Base-by-base conservation (phyloP, 2,329 filamentous ascomycete genomes). In the Monosporascus sp. region DNA sequence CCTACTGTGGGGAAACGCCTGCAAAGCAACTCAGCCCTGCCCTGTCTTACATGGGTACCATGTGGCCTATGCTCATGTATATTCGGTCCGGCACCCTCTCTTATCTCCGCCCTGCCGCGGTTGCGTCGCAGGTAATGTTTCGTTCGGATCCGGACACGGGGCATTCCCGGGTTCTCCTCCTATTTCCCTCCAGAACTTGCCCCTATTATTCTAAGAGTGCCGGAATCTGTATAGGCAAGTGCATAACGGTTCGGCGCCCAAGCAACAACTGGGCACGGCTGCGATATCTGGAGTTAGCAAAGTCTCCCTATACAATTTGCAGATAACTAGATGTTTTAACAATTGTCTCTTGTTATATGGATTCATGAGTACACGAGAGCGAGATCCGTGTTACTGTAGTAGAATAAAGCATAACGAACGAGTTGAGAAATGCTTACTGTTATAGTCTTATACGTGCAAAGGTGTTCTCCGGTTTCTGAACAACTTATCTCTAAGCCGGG, bases 191-290 rank as follows among this genome's bases (percentile, higher is more conserved):
- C 77, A 22, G 69, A 63, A 59, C 83, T 81, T 38, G 81, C 71
- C 11, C 85, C 86, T 48, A 90, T 75, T 53, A 91, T 89, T 63
- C 86, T 84, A 54, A 92, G 69, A 49, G 79, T 79, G 1, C 86
- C 86, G 37, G 82, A 70, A 64, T 92, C 88, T 50, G 82, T 82
- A 66, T 90, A 91, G 2, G 88, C 89, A 55, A 93, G 71, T 60
- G 81, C 84, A 67, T 92, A 92, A 53, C 84, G 78, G 43, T 80
- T 85, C 2, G 89, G 89, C 58, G 89, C 87, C 88, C 88, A 92
- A 3, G 86, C 81, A 7, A 91, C 86, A 11, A 88, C 78, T 1
- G 84, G 81, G 51, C 81, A 84, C 14, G 85, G 74, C 22, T 46
- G 43, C n/a, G 22, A 17, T 26, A 17, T 18, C 20, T 15, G 6